A percentile compares a stretch with the other conserved stretches of the same genome.
Evolutionary conservation across 179 eudicot species (phyloP).

Genomic region (Corrigiola litoralis): DNA sequence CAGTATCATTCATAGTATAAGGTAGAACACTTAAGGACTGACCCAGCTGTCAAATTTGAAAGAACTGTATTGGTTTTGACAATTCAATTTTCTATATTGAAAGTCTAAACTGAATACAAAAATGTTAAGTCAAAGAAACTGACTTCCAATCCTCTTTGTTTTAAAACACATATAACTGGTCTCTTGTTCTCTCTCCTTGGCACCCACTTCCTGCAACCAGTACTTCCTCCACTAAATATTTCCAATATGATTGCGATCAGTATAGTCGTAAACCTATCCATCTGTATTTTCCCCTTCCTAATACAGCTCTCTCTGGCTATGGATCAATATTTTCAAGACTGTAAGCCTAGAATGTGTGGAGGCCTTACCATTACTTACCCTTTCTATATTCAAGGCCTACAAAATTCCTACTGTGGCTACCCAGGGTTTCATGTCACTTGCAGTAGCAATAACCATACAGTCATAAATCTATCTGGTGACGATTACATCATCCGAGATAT

Average conservation of each 20-base stretch:
- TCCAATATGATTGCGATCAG: background rate
- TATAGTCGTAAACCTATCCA: background rate
- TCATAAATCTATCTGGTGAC: slow-evolving; percentile 20
- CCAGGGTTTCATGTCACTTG: slow-evolving; percentile 31
- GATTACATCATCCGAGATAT: slow-evolving; percentile 20
- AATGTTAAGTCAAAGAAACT: background rate
- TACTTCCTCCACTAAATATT: background rate
- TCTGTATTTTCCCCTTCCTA: slow-evolving; percentile 7
- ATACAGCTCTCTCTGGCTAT: slow-evolving; percentile 5
- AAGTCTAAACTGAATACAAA: background rate
- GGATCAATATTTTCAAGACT: slow-evolving; percentile 24
- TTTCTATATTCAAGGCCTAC: slow-evolving; percentile 21
- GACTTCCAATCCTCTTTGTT: background rate
- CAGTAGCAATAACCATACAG: slow-evolving; percentile 5
- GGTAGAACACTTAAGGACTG: no score
- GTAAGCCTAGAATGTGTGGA: slow-evolving; percentile 21
- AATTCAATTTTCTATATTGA: background rate
- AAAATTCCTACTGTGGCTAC: slow-evolving; percentile 27
- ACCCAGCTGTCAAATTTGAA: no score
- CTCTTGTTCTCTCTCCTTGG: background rate
- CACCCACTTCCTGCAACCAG: no score
- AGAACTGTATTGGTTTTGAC: background rate
- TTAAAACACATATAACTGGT: no score
- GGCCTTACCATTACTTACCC: slow-evolving; percentile 27
- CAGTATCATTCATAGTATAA: no score